phyloP scores from a whole-genome alignment of 345 rosid genomes.

The Raphanus sativus region DNA sequence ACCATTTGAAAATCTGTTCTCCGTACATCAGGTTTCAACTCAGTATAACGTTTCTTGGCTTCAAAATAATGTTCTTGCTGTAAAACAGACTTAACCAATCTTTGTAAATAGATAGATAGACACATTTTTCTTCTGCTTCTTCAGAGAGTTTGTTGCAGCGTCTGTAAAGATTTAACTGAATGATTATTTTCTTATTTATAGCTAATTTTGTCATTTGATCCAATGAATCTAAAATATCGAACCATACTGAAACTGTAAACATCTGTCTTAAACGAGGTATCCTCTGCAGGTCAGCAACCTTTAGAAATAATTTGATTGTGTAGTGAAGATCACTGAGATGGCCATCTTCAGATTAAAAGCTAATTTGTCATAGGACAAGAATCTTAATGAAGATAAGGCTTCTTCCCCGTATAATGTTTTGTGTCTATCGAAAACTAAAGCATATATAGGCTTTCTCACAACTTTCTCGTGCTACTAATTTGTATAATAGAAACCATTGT shows the following conservation, averaged over 20 bases:
- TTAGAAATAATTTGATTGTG: not conserved
- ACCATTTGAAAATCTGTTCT: slow-evolving; percentile 4
- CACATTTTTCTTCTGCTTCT: not conserved
- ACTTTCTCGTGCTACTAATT: not conserved
- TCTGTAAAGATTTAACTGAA: not conserved
- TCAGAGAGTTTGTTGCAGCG: not conserved
- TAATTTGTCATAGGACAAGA: not conserved
- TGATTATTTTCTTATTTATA: not conserved
- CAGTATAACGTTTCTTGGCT: not conserved
- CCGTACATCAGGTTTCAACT: not conserved
- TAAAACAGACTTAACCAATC: not conserved
- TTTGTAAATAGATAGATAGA: not conserved
- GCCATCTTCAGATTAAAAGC: not conserved
- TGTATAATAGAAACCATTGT: not conserved
- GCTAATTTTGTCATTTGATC: not conserved
- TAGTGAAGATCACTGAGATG: not conserved
- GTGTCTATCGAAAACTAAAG: not conserved
- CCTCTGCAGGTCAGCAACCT: not conserved
- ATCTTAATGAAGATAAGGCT: not conserved
- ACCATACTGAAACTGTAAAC: too few relatives aligned
- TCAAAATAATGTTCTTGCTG: not conserved
- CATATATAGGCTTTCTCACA: too few relatives aligned
- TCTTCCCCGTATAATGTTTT: not conserved
- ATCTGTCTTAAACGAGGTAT: too few relatives aligned
- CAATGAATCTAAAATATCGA: not conserved